phyloP scores from a whole-genome alignment of 371 early-diverging fungal species.

The Lichtheimia ramosa region DNA sequence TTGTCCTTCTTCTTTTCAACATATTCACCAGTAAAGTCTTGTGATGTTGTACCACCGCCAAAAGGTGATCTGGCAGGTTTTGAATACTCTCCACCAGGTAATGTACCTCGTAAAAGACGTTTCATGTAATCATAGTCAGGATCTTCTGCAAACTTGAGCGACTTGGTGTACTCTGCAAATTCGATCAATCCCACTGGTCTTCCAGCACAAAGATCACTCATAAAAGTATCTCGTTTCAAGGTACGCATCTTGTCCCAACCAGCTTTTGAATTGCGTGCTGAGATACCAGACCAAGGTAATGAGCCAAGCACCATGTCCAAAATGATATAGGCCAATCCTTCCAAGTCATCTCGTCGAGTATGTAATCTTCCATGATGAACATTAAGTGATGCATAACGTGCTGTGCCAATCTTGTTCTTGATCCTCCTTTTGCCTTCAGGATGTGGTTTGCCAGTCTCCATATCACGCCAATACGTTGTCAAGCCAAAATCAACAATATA shows the following conservation, averaged over 20 bases:
- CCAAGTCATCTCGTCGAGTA: conserved; percentile 64
- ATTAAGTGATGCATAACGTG: conserved; percentile 63
- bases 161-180: conserved; percentile 74
- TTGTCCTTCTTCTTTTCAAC: neutral
- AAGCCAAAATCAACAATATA: conserved; percentile 61
- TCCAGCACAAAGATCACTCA: conserved; percentile 57
- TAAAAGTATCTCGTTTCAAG: conserved; percentile 51
- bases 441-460: conserved; percentile 44
- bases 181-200: conserved; percentile 56
- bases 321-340: conserved; percentile 59
- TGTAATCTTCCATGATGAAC: conserved; percentile 61
- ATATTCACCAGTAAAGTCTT: neutral
- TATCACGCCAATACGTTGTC: conserved; percentile 52
- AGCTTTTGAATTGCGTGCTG: conserved; percentile 51
- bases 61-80: conserved; percentile 16
- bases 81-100: conserved; percentile 22
- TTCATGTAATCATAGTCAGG: conserved; percentile 87
- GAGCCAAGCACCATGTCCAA: conserved; percentile 57
- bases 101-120: conserved; percentile 39
- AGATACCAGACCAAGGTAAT: conserved; percentile 66
- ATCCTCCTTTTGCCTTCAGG: conserved; percentile 45
- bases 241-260: conserved; percentile 65
- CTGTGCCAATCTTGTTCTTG: conserved; percentile 62
- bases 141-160: conserved; percentile 84
- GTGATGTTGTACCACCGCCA: conserved; percentile 24